These are phyloP conservation scores for Hyaloscypha hepaticicola DNA, from an alignment of 495 filamentous ascomycete genomes.

Conservation along the genomic window DNA sequence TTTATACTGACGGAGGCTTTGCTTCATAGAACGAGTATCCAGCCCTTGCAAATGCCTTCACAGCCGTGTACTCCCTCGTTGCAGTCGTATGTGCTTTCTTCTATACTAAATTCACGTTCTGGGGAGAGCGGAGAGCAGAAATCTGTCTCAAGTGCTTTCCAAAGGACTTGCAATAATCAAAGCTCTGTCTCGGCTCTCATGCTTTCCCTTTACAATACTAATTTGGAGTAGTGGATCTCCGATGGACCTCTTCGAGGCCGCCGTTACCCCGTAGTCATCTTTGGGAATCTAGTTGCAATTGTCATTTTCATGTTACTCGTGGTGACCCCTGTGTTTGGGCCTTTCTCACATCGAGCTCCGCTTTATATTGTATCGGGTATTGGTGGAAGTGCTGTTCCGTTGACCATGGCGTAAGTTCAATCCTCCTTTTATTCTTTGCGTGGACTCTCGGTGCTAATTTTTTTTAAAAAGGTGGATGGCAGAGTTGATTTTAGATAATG, in stretches of 20 bases:
- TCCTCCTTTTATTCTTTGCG: too few species aligned
- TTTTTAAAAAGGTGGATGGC: too few species aligned
- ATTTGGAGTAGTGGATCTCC: too few species aligned
- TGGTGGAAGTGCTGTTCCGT: slow-evolving; percentile 26
- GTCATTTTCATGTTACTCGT: slow-evolving; percentile 29
- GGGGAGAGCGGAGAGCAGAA: too few species aligned
- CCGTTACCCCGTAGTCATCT: slow-evolving; percentile 30
- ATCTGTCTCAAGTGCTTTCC: too few species aligned
- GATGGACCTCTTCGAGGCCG: slow-evolving; percentile 26
- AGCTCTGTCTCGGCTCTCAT: too few species aligned
- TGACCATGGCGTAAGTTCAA: slow-evolving; percentile 16
- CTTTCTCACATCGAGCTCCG: slow-evolving; percentile 26
- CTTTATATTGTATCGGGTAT: slow-evolving; percentile 23
- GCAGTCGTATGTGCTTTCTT: too few species aligned
- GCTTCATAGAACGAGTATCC: slow-evolving; percentile 24
- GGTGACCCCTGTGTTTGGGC: slow-evolving; percentile 23
- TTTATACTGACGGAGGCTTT: neutral
- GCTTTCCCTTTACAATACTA: too few species aligned
- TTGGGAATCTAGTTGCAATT: slow-evolving; percentile 30
- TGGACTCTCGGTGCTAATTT: too few species aligned
- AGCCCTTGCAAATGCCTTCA: slow-evolving; percentile 22
- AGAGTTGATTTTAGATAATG: slow-evolving; percentile 25
- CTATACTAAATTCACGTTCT: too few species aligned
- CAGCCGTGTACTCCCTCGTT: slow-evolving; percentile 21
- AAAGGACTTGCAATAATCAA: too few species aligned